Base-by-base conservation (phyloP, 192 early-diverging fungal species). In the Radiomyces spectabilis region DNA sequence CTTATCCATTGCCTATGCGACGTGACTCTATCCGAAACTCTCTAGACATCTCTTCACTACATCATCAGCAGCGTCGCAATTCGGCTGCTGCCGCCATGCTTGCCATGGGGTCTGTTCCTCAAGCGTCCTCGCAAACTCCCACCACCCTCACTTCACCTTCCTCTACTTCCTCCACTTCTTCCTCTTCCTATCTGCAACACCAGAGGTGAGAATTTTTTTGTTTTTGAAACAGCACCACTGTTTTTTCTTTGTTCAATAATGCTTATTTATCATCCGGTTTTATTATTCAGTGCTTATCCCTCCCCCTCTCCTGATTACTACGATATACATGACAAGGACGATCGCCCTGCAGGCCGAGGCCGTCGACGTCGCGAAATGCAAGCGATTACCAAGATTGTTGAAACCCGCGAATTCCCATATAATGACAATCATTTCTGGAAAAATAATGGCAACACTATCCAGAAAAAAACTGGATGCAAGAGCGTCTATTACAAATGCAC, bases 401-500 rank as follows among this genome's bases (percentile, higher is more conserved):
- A 81, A 34, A 75, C 78, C 4, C 53, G 55, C 27, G 73, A 81
- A 44, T 51, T 41, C 41, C 75, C 78, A 12, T 69, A 72, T 21
- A n/a, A 57, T 10, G 78, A 81, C 40, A 67, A 57, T 18, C 78
- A 67, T 47, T 66, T 77, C 22, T 81, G 78, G 78, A 75, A 76
- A 51, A 81, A 81, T 51, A 81, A 81, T 51, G 78, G 78, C 21
- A 79, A 79, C 37, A 79, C 77, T 18, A 72, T 66, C 2, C 73
- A 78, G 37, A 73, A 69, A 48, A 81, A 81, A 62, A 78, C 76
- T 19, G 75, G 75, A 18, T 73, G 72, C 29, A 77, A 76, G 61
- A 81, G 78, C 51, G 66, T 81, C 24, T 81, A 81, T 48, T 81
- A 75, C 54, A 81, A 81, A 50, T 81, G 78, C 40, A 73, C 73